phyloP scores from a whole-genome alignment of 768 basidiomycete genomes.

The Agrocybe pediades region DNA sequence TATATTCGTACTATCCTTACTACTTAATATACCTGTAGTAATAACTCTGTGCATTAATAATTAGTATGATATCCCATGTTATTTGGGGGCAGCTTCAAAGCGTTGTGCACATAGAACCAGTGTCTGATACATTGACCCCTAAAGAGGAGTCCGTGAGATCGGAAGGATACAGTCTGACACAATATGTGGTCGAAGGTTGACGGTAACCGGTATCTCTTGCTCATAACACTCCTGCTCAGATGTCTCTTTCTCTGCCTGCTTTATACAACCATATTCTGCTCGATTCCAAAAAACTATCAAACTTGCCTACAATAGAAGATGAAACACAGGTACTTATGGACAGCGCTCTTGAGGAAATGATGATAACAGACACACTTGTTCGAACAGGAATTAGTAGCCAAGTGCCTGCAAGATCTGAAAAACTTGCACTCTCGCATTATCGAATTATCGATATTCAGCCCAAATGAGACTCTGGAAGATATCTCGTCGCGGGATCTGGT shows the following conservation, averaged over 20 bases:
- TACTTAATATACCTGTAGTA: too few relatives aligned
- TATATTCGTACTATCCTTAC: too few relatives aligned
- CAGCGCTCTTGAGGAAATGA: neutral
- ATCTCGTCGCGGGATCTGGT: conserved; percentile 75
- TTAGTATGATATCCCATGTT: too few relatives aligned
- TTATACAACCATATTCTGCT: conserved; percentile 38
- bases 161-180: too few relatives aligned
- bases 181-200: too few relatives aligned
- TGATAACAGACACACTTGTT: neutral
- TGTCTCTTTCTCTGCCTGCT: conserved; percentile 35
- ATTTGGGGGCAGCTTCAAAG: too few relatives aligned
- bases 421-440: conserved; percentile 54
- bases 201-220: neutral
- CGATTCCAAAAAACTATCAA: conserved; percentile 38
- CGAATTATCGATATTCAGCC: conserved; percentile 74
- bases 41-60: too few relatives aligned
- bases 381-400: conserved; percentile 57
- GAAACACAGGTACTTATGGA: conserved; percentile 36
- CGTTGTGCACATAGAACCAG: too few relatives aligned
- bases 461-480: conserved; percentile 83
- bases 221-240: conserved; percentile 11
- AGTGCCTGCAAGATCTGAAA: conserved; percentile 57
- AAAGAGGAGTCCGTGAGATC: too few relatives aligned
- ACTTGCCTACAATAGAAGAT: conserved; percentile 42
- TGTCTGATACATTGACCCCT: too few relatives aligned